Conservation (phyloP, 2,329 filamentous ascomycete species). For the Sporothrix euskadiensis region DNA sequence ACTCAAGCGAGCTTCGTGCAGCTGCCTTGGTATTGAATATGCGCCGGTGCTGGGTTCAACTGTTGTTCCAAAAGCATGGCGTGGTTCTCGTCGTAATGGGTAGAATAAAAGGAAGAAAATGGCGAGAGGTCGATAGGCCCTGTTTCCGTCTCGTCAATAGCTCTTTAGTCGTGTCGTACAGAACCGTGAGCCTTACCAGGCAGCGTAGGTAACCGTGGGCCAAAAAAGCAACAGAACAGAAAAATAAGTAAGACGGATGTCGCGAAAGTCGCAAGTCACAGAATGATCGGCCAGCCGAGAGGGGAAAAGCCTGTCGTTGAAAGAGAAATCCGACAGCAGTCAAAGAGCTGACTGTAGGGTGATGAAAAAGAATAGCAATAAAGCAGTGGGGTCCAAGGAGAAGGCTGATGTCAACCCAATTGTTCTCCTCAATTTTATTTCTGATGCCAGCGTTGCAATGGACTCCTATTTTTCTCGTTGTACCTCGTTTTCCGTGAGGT, state of each 20-base stretch:
- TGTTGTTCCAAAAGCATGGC: slow-evolving; percentile 59
- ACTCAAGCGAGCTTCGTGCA: slow-evolving; percentile 12
- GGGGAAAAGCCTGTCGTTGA: not conserved
- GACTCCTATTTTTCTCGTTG: slow-evolving; percentile 7
- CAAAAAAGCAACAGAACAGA: not conserved
- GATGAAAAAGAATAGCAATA: not conserved
- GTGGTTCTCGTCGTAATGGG: slow-evolving; percentile 36
- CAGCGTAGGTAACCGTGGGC: not conserved
- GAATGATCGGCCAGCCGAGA: not conserved
- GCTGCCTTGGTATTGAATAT: slow-evolving; percentile 18
- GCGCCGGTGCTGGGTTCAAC: slow-evolving; percentile 47
- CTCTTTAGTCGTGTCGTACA: not conserved
- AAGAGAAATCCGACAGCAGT: not conserved
- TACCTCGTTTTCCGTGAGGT: not conserved
- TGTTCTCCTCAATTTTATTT: slow-evolving; percentile 20
- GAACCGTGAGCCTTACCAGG: slow-evolving; percentile 11
- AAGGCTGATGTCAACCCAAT: slow-evolving; percentile 11
- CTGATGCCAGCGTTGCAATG: slow-evolving; percentile 17
- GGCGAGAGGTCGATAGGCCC: not conserved
- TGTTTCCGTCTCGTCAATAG: not conserved
- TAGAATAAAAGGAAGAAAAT: not conserved
- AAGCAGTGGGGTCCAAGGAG: not conserved
- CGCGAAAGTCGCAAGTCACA: slow-evolving; percentile 6
- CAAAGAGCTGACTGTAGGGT: not conserved
- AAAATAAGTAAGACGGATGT: not conserved